These are phyloP conservation scores for Phytophthora sojae DNA, from an alignment of 352 stramenopile species.

Conservation along the genomic window DNA sequence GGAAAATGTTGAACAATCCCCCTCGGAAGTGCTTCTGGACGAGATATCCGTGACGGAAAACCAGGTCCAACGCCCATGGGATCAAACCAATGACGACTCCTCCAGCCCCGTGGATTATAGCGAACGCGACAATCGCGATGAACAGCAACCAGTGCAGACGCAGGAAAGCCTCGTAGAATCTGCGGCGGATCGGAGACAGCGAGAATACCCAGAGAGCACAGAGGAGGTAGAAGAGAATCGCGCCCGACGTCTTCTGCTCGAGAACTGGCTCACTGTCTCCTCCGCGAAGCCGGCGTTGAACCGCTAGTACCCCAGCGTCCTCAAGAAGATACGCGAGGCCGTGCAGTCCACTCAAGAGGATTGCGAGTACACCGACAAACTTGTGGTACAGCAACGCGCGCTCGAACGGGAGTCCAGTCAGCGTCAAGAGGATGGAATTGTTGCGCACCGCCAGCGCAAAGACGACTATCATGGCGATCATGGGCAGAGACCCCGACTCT, in stretches of 20 bases:
- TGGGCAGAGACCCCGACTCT: constrained; percentile 29
- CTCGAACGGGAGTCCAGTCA: constrained; percentile 52
- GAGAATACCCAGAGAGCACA: constrained; percentile 34
- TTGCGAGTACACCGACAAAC: constrained; percentile 35
- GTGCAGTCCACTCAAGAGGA: constrained; percentile 41
- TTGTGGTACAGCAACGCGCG: constrained; percentile 58
- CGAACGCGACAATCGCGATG: constrained; percentile 41
- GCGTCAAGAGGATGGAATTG: constrained; percentile 49
- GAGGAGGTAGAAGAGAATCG: constrained; percentile 39
- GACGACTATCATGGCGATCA: constrained; percentile 40
- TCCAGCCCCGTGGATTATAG: constrained; percentile 45
- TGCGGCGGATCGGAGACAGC: constrained; percentile 38
- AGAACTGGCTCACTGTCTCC: not conserved
- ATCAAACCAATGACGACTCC: constrained; percentile 38
- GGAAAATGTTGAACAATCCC: constrained; percentile 19
- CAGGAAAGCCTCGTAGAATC: constrained; percentile 59
- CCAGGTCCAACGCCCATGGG: constrained; percentile 38
- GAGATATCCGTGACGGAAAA: constrained; percentile 43
- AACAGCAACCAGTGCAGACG: constrained; percentile 56
- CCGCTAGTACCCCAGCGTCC: constrained; percentile 4
- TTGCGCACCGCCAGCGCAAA: constrained; percentile 54
- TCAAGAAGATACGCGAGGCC: constrained; percentile 43
- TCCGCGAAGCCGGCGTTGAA: constrained; percentile 1
- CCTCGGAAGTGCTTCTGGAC: constrained; percentile 25
- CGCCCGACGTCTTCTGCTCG: not conserved